phyloP scores from a whole-genome alignment of 805 yeast species.

The Teunomyces gatunensis region DNA sequence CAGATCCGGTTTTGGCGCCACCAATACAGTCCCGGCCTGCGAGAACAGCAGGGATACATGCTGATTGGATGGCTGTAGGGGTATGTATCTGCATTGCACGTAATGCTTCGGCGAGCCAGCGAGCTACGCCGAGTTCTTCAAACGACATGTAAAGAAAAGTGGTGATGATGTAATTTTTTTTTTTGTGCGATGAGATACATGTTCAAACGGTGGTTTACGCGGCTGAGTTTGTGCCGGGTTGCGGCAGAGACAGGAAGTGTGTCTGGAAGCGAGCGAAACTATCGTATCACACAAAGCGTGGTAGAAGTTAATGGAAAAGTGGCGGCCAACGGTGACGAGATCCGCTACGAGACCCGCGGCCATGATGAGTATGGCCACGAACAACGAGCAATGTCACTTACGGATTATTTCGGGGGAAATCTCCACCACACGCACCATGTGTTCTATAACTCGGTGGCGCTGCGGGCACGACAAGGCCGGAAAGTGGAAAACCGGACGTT shows the following conservation, averaged over 20 bases:
- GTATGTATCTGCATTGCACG: constrained; percentile 73
- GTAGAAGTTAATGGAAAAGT: not conserved
- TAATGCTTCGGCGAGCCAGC: constrained; percentile 83
- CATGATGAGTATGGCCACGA: constrained; percentile 16
- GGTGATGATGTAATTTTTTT: not conserved
- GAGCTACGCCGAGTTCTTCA: constrained; percentile 68
- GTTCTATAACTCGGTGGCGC: constrained; percentile 29
- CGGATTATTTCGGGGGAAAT: constrained; percentile 42
- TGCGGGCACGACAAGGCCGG: constrained; percentile 26
- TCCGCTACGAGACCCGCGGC: constrained; percentile 17
- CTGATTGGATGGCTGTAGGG: constrained; percentile 85
- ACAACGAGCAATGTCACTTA: constrained; percentile 19
- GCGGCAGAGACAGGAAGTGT: not conserved
- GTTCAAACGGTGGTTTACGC: not conserved
- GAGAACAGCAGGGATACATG: constrained; percentile 85
- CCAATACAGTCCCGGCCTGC: constrained; percentile 91
- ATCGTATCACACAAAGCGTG: not conserved
- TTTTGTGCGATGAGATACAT: not conserved
- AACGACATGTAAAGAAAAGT: constrained; percentile 37
- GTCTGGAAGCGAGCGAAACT: not conserved
- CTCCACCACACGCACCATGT: constrained; percentile 39
- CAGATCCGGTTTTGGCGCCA: constrained; percentile 97
- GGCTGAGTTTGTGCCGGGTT: not conserved
- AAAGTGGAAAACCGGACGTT: constrained; percentile 38
- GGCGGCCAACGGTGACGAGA: not conserved